Evolutionary conservation across 2,329 filamentous ascomycete genomes (phyloP), one percentile per base, ranked within the genome.

Genomic region (Talaromyces sp.): DNA sequence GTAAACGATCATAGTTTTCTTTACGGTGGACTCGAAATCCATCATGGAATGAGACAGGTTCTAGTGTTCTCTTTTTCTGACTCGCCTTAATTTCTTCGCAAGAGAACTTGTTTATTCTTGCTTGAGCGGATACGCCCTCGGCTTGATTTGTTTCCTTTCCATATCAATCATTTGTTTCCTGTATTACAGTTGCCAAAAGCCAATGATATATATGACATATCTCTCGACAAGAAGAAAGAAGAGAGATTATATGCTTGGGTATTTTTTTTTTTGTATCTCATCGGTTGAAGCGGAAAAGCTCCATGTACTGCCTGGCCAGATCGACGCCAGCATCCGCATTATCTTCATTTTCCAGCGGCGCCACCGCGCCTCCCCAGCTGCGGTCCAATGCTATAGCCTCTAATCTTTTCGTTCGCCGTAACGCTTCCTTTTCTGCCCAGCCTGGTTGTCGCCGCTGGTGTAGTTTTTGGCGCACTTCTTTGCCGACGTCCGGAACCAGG

Each of bases 241-340:
- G 13, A 51, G 49, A 26, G 49, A 8, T 26, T 26, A n/a, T 27
- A 27, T 27, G 26, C 26, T 27, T 27, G 26, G 26, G 26, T 27
- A 27, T 27, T 27, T n/a, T n/a, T n/a, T n/a, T n/a, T n/a, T n/a
- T 27, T 27, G 21, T 13, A 27, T 7, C 29, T 67, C 59, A 78
- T 60, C 75, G 70, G 65, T 75, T 77, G 55, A 78, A 77, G 38
- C 75, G 70, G 61, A 78, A 71, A 55, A 78, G 73, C 67, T 78
- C 76, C 74, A 78, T 78, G 63, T 76, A 78, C 65, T 78, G 76
- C 62, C 75, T 75, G 24, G 75, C 75, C 61, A 77, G 64, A 71
- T 78, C 76, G 32, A 70, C 69, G 1, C 74, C 75, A 29, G 70
- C 69, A 59, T 73, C 64, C n/a, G 69, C 66, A 67, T 75, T 70